Evolutionary conservation across 208 protist genomes (phyloP), one percentile per base, ranked within the genome.

Genomic region (Wallacemonas rigidus): DNA sequence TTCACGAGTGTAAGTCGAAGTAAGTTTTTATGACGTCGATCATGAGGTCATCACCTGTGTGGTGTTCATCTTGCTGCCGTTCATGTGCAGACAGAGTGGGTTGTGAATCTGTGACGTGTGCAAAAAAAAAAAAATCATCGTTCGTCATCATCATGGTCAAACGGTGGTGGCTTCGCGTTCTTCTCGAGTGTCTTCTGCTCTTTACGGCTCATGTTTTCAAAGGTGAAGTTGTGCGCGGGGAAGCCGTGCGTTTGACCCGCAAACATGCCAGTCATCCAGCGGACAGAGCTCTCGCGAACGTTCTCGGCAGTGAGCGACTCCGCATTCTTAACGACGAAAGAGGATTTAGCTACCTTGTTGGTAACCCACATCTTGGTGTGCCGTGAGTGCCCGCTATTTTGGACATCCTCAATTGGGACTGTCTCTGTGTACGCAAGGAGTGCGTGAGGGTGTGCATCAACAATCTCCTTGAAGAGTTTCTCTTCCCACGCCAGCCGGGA

Each of bases 331-430:
- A 93, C 70, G 14, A 85, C 62, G 45, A 87, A 93, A 2, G 92
- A 76, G 1, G 92, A 95, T 40, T 72, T 69, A 36, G 81, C 79
- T 3, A 79, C 75, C 11, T 84, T 78, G 6, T 81, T 87, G 9
- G 74, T 79, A 8, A 97, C 83, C 87, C 86, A 95, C 88, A 97
- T 90, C 69, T 93, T 92, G 39, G 88, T 92, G 78, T 97, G 86
- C 0, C 89, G 90, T 7, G 83, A 86, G 67, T 91, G 87, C 0
- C 86, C 89, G 70, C 88, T 68, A 36, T 79, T 65, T 58, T 86
- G 75, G 38, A 95, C 82, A 6, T 93, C 88, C 2, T 92, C 76
- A 4, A 84, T 58, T n/a, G 78, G 57, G 9, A 97, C 74, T 8
- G 72, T 51, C 57, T 94, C 89, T 7, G 47, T 81, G 75, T 97